Evolutionary conservation across 2,329 filamentous ascomycete species (phyloP).

Genomic region (Podosphaera fusca): DNA sequence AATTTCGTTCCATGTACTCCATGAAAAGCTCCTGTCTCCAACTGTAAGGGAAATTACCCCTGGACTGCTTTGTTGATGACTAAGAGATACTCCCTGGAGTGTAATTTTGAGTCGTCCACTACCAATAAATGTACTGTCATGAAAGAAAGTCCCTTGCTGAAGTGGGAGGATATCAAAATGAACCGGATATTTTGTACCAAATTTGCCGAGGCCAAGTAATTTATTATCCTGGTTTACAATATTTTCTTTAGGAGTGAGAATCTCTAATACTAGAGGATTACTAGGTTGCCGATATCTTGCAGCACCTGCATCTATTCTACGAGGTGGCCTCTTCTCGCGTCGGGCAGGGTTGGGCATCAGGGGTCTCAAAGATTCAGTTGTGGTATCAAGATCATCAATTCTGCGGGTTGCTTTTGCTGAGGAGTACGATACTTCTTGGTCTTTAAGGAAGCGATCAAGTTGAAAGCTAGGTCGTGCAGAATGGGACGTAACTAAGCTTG

Average conservation of each 20-base stretch:
- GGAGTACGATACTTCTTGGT: slow-evolving; percentile 7
- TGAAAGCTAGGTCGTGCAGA: slow-evolving; percentile 13
- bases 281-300: slow-evolving; percentile 16
- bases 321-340: slow-evolving; percentile 11
- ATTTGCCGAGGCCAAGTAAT: slow-evolving; percentile 32
- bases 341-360: background rate
- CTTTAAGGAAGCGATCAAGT: slow-evolving; percentile 18
- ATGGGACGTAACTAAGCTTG: slow-evolving; percentile 17
- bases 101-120: slow-evolving; percentile 21
- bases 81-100: background rate
- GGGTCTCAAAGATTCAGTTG: background rate
- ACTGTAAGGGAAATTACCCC: slow-evolving; percentile 13
- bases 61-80: background rate
- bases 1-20: slow-evolving; percentile 32
- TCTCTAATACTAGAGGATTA: slow-evolving; percentile 12
- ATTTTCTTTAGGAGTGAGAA: slow-evolving; percentile 7
- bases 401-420: slow-evolving; percentile 2
- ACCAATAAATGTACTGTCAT: slow-evolving; percentile 34
- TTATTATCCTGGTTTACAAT: slow-evolving; percentile 14
- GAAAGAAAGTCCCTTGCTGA: slow-evolving; percentile 31
- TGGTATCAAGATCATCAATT: background rate
- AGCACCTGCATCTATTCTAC: slow-evolving; percentile 14
- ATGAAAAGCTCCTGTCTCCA: slow-evolving; percentile 25
- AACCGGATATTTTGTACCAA: slow-evolving; percentile 35
- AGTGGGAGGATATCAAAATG: slow-evolving; percentile 41